Evolutionary conservation across 2,329 filamentous ascomycete genomes (phyloP).

Genomic region (Fusarium avenaceum): DNA sequence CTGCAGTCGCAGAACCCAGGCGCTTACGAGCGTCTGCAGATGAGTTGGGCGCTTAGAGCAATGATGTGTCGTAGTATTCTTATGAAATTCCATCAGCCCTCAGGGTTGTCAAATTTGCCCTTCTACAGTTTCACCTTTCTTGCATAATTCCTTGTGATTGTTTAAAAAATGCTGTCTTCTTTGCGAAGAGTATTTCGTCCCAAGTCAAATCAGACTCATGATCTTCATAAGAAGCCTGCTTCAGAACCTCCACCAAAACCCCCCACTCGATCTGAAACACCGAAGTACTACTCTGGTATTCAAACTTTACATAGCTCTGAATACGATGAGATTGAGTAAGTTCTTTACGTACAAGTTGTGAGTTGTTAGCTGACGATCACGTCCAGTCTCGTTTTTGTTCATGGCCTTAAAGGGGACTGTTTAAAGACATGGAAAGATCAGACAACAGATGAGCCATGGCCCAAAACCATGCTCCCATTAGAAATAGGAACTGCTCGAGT

Average conservation of each 20-base stretch:
- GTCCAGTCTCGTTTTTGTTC: slow-evolving; percentile 34
- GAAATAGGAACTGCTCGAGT: slow-evolving; percentile 25
- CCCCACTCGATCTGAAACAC: background rate
- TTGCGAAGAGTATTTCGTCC: slow-evolving; percentile 11
- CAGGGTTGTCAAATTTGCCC: background rate
- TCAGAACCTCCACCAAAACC: background rate
- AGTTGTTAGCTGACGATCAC: background rate
- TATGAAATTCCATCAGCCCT: background rate
- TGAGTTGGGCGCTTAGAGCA: slow-evolving; percentile 23
- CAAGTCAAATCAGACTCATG: background rate
- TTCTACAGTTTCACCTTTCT: background rate
- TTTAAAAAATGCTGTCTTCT: slow-evolving; percentile 11
- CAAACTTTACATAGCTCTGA: background rate
- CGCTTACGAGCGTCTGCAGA: slow-evolving; percentile 3
- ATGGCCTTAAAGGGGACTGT: slow-evolving; percentile 34
- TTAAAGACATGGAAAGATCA: slow-evolving; percentile 32
- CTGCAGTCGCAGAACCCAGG: background rate
- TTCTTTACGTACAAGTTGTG: too few species aligned
- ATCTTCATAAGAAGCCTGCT: background rate
- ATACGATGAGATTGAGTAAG: slow-evolving; percentile 10
- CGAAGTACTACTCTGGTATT: slow-evolving; percentile 17
- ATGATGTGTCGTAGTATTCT: background rate
- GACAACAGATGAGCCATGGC: slow-evolving; percentile 3
- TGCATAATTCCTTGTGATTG: background rate
- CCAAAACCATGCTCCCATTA: slow-evolving; percentile 13